Conservation (phyloP, 1,284 basidiomycete genomes). For the Albatrellus sp. region DNA sequence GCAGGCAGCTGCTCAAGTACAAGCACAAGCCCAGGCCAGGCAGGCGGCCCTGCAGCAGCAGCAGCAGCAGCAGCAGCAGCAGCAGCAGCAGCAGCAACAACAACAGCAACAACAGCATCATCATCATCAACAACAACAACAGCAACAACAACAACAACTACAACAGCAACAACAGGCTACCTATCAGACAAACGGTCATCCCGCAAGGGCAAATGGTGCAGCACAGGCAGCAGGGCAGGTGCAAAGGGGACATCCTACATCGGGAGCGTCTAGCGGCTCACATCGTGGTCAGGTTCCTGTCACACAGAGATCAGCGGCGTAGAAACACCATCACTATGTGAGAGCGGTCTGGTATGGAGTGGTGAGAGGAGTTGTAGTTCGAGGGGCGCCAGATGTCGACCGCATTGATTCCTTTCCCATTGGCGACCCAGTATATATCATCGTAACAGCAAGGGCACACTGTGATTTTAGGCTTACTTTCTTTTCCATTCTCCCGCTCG, state of each 20-base stretch:
- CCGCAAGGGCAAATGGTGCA: constrained; percentile 18
- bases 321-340: background rate
- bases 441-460: background rate
- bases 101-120: constrained; percentile 9
- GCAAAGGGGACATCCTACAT: constrained; percentile 9
- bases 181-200: constrained; percentile 16
- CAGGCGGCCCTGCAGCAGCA: constrained; percentile 13
- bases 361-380: background rate
- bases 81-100: constrained; percentile 11
- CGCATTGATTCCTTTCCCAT: background rate
- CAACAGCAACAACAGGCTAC: constrained; percentile 10
- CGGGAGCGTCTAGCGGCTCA: constrained; percentile 69
- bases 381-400: background rate
- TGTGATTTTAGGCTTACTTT: background rate
- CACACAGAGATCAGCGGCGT: constrained; percentile 16
- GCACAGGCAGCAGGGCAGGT: constrained; percentile 9
- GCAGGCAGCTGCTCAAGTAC: constrained; percentile 8
- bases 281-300: constrained; percentile 17
- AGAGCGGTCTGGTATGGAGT: background rate
- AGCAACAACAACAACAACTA: too few species aligned
- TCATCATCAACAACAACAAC: too few species aligned
- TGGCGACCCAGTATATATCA: background rate
- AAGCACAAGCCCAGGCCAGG: background rate
- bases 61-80: constrained; percentile 5
- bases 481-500: background rate